These are phyloP conservation scores for Nannochloropsis salina DNA, from an alignment of 108 stramenopile genomes.

Conservation along the genomic window DNA sequence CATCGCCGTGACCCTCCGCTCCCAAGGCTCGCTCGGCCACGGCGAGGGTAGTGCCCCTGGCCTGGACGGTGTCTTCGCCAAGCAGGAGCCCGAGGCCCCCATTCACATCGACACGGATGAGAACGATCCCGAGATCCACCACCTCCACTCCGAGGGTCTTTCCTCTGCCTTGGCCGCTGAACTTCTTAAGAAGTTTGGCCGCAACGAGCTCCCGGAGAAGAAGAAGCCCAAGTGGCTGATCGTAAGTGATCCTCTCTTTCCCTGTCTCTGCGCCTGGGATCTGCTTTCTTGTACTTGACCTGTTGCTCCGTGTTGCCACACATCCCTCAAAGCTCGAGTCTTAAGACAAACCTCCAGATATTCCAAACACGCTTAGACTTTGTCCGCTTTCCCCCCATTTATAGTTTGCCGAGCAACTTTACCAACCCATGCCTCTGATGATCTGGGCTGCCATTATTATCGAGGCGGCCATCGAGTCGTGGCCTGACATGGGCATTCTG, in stretches of 20 bases:
- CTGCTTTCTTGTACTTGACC: no score
- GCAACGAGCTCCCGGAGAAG: constrained; percentile 61
- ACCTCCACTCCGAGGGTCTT: constrained; percentile 51
- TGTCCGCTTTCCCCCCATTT: background rate
- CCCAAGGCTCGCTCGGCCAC: constrained; percentile 1
- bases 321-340: background rate
- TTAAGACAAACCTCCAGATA: background rate
- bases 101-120: constrained; percentile 28
- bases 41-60: background rate
- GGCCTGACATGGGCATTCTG: constrained; percentile 56
- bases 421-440: constrained; percentile 72
- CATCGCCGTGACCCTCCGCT: background rate
- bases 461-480: constrained; percentile 53
- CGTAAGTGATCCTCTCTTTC: background rate
- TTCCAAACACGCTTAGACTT: background rate
- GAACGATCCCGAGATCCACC: constrained; percentile 28
- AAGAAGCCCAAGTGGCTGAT: constrained; percentile 52
- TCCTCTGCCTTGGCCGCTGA: constrained; percentile 45
- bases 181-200: constrained; percentile 52
- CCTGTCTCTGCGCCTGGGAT: no score
- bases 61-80: constrained; percentile 6
- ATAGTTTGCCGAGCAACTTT: constrained; percentile 58
- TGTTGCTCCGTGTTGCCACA: background rate
- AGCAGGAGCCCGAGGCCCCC: background rate
- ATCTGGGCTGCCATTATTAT: constrained; percentile 61